Evolutionary conservation across 148 eudicot species (phyloP), one percentile per base, ranked within the genome.

Genomic region (Cornus suecica): DNA sequence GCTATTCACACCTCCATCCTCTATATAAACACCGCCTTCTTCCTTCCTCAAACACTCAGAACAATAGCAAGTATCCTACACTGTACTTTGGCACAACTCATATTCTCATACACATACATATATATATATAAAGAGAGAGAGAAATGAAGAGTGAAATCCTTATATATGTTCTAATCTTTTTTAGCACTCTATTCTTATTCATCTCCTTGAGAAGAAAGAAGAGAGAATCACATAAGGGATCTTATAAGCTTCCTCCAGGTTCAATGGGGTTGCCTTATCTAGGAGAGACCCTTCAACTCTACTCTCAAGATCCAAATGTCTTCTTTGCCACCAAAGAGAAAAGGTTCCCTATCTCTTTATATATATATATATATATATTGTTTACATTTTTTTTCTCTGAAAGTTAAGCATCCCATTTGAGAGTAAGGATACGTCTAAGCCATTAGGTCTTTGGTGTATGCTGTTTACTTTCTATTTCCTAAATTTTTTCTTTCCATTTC

Each of bases 231-330:
- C 30, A 74, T 37, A 75, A 65, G 60, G 58, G 64, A 73, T 69
- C 76, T 30, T 37, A 37, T 37, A 80, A 79, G 71, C 89, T 88
- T 13, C 91, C 91, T 42, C 87, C 91, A 8, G 91, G 91, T 26
- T 75, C 91, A 52, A 66, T 88, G 87, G 91, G 89, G 30, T 88
- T 84, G 86, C 91, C 89, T 56, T 88, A 73, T 75, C 71, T 88
- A 13, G 91, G 89, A 24, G 87, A 88, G 34, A 88, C 87, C 25
- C 81, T 83, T 41, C 85, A 84, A 69, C 81, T 88, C 68, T 88
- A 88, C 77, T 86, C 91, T 41, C 87, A 83, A 77, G 82, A 88
- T 68, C 91, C 91, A 16, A 86, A 77, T 71, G 61, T 76, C 7
- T 88, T 88, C 81, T 84, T 88, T 76, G 74, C 89, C 30, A 26